phyloP scores from a whole-genome alignment of 2,329 filamentous ascomycete species.

The Immersiporthe knoxdaviesiana region DNA sequence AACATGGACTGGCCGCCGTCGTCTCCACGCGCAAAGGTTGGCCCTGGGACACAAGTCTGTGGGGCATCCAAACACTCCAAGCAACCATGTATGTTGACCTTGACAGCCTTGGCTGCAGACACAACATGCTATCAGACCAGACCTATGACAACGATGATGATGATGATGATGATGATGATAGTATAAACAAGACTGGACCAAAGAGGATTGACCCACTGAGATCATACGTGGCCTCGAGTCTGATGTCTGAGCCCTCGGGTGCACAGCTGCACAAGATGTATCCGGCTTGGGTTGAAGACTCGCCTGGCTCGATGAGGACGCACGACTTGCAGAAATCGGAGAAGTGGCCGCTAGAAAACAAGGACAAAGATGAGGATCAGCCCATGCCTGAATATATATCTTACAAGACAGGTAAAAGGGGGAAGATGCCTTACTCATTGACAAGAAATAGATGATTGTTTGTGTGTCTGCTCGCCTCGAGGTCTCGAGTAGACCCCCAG shows the following conservation, averaged over 20 bases:
- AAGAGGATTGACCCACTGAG: conserved; percentile 18
- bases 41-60: not conserved
- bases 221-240: conserved; percentile 15
- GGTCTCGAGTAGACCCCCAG: conserved; percentile 6
- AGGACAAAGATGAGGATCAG: not conserved
- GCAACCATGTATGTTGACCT: conserved; percentile 18
- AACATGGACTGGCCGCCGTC: not conserved
- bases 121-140: not conserved
- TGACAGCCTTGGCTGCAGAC: conserved; percentile 6
- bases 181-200: not conserved
- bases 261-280: conserved; percentile 21
- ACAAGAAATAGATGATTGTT: not conserved
- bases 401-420: no score
- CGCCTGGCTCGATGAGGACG: conserved; percentile 11
- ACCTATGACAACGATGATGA: no score
- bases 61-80: conserved; percentile 17
- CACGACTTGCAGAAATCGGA: conserved; percentile 17
- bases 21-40: not conserved
- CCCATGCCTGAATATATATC: no score
- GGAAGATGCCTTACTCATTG: conserved; percentile 9
- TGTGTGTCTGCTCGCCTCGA: not conserved
- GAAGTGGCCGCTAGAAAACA: conserved; percentile 12
- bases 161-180: no score
- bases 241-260: conserved; percentile 1
- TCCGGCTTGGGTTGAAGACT: conserved; percentile 6